Evolutionary conservation across 208 protist species (phyloP), one percentile per base, ranked within the genome.

Genomic region (Trypanosoma caninum): DNA sequence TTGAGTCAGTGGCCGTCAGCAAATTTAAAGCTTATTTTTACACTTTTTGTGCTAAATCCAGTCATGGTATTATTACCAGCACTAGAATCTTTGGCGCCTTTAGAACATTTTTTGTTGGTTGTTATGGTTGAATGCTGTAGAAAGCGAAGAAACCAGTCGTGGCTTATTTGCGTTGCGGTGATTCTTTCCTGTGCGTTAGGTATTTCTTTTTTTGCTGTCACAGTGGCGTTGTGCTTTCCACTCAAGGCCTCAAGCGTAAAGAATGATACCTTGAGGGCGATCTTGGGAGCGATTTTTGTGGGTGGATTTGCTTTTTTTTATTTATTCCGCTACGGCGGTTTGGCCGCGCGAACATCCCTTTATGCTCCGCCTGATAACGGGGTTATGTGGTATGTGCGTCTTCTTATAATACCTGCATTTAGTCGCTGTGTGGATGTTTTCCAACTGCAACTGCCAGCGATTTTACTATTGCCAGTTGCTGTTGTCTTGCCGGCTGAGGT

Each of bases 341-440:
- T 59, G 16, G n/a, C 37, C 18, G 59, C 62, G 22, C 47, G 22
- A 40, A 63, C 78, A 27, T 53, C 82, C n/a, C 68, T 89, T n/a
- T 84, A 86, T 59, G 64, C 81, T 0, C 86, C 87, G 13, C 82
- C 80, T 10, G 84, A 90, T 52, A 79, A 80, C 41, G 76, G 79
- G 16, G 68, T 79, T 22, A 73, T 82, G 69, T 91, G 87, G 83
- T 90, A 90, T 55, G 81, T 90, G 65, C 78, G 81, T 5, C 81
- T 91, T 65, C 67, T 88, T 30, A 69, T 83, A 16, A 68, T 89
- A 9, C 63, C 77, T 2, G 65, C 65, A 35, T 90, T 91, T 62
- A 57, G 59, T 27, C 66, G 76, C 22, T 80, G 66, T 31, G 57
- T 89, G 28, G 76, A 79, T 37, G 54, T 81, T 22, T 52, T 86